Conservation (phyloP, 495 filamentous ascomycete species). For the Xylaria acuta region DNA sequence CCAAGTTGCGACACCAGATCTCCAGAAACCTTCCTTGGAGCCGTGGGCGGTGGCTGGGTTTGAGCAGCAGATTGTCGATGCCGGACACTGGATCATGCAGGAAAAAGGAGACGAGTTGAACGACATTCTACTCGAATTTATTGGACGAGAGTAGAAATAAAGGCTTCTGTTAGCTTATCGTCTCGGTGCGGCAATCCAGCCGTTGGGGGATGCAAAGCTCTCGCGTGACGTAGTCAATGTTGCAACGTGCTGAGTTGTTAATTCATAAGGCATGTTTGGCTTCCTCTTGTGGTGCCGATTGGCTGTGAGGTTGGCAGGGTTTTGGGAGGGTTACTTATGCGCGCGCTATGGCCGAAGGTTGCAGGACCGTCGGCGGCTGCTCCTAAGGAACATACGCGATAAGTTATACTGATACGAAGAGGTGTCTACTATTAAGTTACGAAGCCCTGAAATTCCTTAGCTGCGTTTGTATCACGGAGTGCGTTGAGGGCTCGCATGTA, state of each 20-base stretch:
- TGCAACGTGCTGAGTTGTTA: not conserved
- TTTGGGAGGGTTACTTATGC: no score
- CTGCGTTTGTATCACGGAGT: slow-evolving; percentile 50
- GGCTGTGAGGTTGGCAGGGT: no score
- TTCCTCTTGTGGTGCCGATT: no score
- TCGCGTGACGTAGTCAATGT: not conserved
- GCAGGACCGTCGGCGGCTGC: no score
- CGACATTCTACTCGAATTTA: not conserved
- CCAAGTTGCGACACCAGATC: not conserved
- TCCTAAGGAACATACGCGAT: no score
- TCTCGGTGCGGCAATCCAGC: not conserved
- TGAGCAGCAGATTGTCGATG: not conserved
- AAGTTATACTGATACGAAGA: slow-evolving; percentile 37
- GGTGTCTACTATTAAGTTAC: slow-evolving; percentile 50
- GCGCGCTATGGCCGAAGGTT: no score
- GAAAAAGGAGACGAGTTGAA: slow-evolving; percentile 11
- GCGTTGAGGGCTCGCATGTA: slow-evolving; percentile 57
- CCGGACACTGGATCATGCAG: slow-evolving; percentile 5
- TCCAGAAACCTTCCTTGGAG: not conserved
- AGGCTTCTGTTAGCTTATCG: not conserved
- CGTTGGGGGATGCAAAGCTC: not conserved
- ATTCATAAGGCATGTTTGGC: no score
- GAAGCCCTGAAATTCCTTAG: slow-evolving; percentile 36
- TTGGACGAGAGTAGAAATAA: not conserved
- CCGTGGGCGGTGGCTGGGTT: not conserved